A percentile compares a stretch with the other conserved stretches of the same genome.
Evolutionary conservation across 768 basidiomycete species (phyloP).

Genomic region (Termitomyces sp.): DNA sequence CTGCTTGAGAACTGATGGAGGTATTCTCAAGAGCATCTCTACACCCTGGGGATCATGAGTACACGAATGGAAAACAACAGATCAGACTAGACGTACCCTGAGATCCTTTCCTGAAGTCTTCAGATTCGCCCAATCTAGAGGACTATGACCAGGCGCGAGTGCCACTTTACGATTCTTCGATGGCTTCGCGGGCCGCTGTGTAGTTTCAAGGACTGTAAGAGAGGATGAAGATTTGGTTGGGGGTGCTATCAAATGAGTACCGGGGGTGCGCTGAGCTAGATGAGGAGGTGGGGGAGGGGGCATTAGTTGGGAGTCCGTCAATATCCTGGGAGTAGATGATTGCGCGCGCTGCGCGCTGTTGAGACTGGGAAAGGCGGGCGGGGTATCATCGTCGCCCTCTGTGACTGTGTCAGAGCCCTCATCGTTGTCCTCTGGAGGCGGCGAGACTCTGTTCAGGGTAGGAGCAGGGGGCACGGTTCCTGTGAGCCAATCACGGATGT

Average conservation of each 20-base stretch:
- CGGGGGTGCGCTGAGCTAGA: slow-evolving; percentile 33
- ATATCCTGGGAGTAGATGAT: slow-evolving; percentile 23
- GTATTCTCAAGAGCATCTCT: slow-evolving; percentile 59
- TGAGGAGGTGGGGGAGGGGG: slow-evolving; percentile 44
- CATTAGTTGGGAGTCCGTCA: slow-evolving; percentile 47
- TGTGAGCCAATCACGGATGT: slow-evolving; percentile 54
- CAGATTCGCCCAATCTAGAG: slow-evolving; percentile 90
- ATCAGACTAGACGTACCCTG: slow-evolving; percentile 40
- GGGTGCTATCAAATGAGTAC: slow-evolving; percentile 25
- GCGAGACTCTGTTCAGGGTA: slow-evolving; percentile 30
- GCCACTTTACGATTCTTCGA: slow-evolving; percentile 75
- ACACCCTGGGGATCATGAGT: slow-evolving; percentile 49
- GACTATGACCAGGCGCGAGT: slow-evolving; percentile 85
- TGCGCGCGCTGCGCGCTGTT: slow-evolving; percentile 65
- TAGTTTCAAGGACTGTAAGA: slow-evolving; percentile 57
- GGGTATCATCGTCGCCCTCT: slow-evolving; percentile 44
- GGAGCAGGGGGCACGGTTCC: slow-evolving; percentile 29
- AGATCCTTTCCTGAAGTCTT: slow-evolving; percentile 79
- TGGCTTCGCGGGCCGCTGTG: slow-evolving; percentile 46
- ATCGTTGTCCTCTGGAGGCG: slow-evolving; percentile 39
- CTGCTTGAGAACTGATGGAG: slow-evolving; percentile 68
- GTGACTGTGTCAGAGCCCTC: slow-evolving; percentile 23
- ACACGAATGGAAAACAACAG: not conserved
- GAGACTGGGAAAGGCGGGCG: slow-evolving; percentile 70
- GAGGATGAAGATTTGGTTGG: slow-evolving; percentile 26